These are phyloP conservation scores for Zymoseptoria pseudotritici DNA, from an alignment of 2,329 filamentous ascomycete species.

Conservation along the genomic window DNA sequence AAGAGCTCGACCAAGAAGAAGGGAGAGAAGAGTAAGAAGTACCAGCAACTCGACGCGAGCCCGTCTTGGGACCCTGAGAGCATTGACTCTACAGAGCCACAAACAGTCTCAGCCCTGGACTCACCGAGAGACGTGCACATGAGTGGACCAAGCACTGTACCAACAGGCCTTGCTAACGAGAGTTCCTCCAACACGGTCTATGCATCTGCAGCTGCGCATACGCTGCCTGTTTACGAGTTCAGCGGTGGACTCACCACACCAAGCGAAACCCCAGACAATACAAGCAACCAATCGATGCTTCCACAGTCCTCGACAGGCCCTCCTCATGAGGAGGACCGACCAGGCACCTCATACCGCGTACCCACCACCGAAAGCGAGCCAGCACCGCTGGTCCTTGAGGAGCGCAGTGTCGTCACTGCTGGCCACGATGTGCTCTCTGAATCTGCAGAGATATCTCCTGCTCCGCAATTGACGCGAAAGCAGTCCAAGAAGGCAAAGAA, in stretches of 20 bases:
- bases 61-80: not conserved
- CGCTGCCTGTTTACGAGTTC: slow-evolving; percentile 3
- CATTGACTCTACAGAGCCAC: not conserved
- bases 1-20: slow-evolving; percentile 16
- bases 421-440: slow-evolving; percentile 5
- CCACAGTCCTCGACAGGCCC: not conserved
- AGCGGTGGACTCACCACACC: not conserved
- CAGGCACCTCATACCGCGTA: slow-evolving; percentile 9
- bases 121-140: not conserved
- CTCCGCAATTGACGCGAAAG: slow-evolving; percentile 18
- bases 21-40: slow-evolving; percentile 23
- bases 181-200: slow-evolving; percentile 4
- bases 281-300: not conserved
- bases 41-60: not conserved
- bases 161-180: not conserved
- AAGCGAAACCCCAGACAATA: not conserved
- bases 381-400: slow-evolving; percentile 13
- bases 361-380: slow-evolving; percentile 10
- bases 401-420: slow-evolving; percentile 8
- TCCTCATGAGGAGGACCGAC: slow-evolving; percentile 1
- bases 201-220: slow-evolving; percentile 15
- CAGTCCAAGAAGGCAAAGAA: slow-evolving; percentile 26
- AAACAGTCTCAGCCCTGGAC: not conserved
- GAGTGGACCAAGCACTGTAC: slow-evolving; percentile 1
- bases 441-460: slow-evolving; percentile 3